Conservation (phyloP, 176 grass and related monocot genomes). For the Phoenix roebelenii region DNA sequence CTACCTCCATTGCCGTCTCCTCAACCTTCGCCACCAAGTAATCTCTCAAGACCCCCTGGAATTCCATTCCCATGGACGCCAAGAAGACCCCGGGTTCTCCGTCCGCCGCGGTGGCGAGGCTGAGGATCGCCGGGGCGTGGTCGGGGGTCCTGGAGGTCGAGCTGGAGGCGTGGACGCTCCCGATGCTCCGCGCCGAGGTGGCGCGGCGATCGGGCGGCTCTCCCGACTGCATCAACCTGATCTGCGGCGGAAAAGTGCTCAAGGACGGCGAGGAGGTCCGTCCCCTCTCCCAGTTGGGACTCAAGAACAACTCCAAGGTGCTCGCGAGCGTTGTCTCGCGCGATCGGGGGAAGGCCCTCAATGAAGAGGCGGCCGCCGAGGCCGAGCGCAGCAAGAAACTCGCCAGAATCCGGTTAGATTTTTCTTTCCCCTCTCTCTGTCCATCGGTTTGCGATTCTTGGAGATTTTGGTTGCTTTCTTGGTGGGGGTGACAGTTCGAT, state of each 20-base stretch:
- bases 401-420: constrained; percentile 52
- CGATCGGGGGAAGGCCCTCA: constrained; percentile 44
- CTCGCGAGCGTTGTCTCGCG: constrained; percentile 45
- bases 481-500: too few species aligned
- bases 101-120: constrained; percentile 19
- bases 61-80: too few species aligned
- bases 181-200: constrained; percentile 88
- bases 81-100: too few species aligned
- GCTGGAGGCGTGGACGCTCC: constrained; percentile 53
- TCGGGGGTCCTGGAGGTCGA: constrained; percentile 55
- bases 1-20: too few species aligned
- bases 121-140: constrained; percentile 70
- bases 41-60: too few species aligned
- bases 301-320: constrained; percentile 79
- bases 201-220: constrained; percentile 46
- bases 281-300: constrained; percentile 39
- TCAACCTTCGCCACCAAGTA: too few species aligned
- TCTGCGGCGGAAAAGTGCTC: constrained; percentile 80
- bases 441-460: not conserved
- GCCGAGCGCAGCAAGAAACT: constrained; percentile 56
- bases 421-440: not conserved
- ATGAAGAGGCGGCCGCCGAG: constrained; percentile 30
- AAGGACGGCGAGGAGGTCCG: constrained; percentile 31
- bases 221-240: constrained; percentile 58
- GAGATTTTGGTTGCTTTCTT: not conserved